Evolutionary conservation across 768 basidiomycete species (phyloP).

Genomic region (Psilocybe cubensis): DNA sequence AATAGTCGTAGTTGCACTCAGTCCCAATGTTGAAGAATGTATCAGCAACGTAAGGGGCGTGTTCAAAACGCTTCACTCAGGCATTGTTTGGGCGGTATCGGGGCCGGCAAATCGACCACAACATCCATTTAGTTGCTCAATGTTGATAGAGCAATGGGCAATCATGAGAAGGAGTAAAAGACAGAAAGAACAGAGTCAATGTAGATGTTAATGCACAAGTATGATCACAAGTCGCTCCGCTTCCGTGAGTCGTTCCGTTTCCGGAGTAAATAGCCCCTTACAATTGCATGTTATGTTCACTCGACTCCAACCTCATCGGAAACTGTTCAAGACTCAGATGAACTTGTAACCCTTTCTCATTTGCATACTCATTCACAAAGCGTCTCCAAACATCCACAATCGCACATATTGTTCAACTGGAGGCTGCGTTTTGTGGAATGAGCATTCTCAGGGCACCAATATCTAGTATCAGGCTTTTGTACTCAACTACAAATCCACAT

Average conservation of each 20-base stretch:
- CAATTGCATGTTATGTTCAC: not conserved
- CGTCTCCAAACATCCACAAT: not conserved
- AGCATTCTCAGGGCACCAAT: slow-evolving; percentile 16
- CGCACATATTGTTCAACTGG: not conserved
- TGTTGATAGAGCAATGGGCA: not conserved
- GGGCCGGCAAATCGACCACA: too few relatives aligned
- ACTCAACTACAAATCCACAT: not conserved
- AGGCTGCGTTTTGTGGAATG: slow-evolving; percentile 15
- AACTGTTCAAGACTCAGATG: slow-evolving; percentile 7
- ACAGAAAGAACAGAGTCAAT: not conserved
- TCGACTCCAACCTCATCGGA: not conserved
- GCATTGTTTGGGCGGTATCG: too few relatives aligned
- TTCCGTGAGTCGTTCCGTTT: slow-evolving; percentile 5
- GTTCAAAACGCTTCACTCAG: too few relatives aligned
- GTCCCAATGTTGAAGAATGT: too few relatives aligned
- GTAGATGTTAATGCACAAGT: not conserved
- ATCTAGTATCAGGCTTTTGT: slow-evolving; percentile 8
- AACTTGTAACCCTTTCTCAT: not conserved
- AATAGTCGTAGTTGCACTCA: too few relatives aligned
- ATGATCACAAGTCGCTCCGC: not conserved
- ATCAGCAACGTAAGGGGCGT: too few relatives aligned
- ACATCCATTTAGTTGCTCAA: not conserved
- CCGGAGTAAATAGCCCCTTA: not conserved
- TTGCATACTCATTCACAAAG: not conserved
- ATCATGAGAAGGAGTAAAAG: not conserved